Percentiles rank a stretch among this genome's conserved stretches.
Evolutionary conservation across 805 yeast genomes (phyloP).

Genomic region (Schwanniomyces yamadae): DNA sequence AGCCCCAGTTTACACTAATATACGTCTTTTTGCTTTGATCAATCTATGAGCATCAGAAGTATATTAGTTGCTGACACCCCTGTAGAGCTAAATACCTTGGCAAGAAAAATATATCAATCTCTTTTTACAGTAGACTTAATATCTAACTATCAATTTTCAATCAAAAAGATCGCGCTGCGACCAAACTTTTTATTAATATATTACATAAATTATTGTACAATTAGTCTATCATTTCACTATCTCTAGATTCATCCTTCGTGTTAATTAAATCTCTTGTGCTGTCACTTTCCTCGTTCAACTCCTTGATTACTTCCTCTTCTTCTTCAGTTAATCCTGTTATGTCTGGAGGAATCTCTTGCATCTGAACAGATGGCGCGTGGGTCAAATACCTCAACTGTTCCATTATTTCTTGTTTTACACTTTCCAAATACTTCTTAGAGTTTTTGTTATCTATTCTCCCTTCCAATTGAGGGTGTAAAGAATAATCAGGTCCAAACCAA

Average conservation of each 20-base stretch:
- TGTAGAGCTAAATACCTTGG: no score
- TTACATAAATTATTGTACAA: slow-evolving; percentile 6
- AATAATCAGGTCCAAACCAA: slow-evolving; percentile 88
- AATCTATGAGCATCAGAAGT: neutral
- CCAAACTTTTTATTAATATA: slow-evolving; percentile 2
- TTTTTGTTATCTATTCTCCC: slow-evolving; percentile 79
- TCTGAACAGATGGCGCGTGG: slow-evolving; percentile 93
- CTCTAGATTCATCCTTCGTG: slow-evolving; percentile 28
- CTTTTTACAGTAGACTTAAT: neutral
- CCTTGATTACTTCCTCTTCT: slow-evolving; percentile 38
- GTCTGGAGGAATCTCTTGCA: slow-evolving; percentile 85
- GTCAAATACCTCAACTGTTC: slow-evolving; percentile 80
- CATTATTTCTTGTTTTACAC: slow-evolving; percentile 67
- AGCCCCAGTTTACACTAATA: neutral
- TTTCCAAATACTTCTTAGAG: slow-evolving; percentile 77
- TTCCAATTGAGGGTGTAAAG: slow-evolving; percentile 71
- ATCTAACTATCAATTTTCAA: neutral
- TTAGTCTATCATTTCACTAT: slow-evolving; percentile 16
- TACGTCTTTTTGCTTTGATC: neutral
- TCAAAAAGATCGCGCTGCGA: slow-evolving; percentile 3
- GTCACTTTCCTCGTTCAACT: slow-evolving; percentile 34
- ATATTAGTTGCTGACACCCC: slow-evolving; percentile 2
- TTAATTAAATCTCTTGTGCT: slow-evolving; percentile 9
- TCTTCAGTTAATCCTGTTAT: slow-evolving; percentile 43
- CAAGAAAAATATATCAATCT: neutral